Conservation (phyloP, 202 grass and related monocot species). For the Schoenoplectus triqueter region DNA sequence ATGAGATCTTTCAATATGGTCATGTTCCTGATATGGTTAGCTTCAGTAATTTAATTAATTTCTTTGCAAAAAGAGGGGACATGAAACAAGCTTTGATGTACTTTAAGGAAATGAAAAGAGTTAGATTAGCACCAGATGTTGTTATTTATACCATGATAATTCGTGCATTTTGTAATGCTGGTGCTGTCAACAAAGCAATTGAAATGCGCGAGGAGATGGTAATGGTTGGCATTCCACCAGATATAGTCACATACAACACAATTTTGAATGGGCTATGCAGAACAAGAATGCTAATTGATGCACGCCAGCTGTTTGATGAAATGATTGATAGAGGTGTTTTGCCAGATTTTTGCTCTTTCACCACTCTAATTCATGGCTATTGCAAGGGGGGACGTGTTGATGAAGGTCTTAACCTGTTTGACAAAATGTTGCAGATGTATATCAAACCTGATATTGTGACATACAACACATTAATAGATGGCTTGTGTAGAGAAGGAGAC, state of each 20-base stretch:
- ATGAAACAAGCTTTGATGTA: constrained; percentile 46
- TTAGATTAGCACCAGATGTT: constrained; percentile 63
- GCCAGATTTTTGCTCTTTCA: constrained; percentile 87
- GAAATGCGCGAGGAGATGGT: constrained; percentile 82
- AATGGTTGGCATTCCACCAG: constrained; percentile 68
- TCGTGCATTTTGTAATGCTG: constrained; percentile 63
- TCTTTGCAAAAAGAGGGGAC: constrained; percentile 72
- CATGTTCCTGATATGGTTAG: constrained; percentile 73
- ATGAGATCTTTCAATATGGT: constrained; percentile 50
- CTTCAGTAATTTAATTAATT: constrained; percentile 80
- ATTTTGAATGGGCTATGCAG: constrained; percentile 82
- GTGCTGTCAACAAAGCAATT: constrained; percentile 63
- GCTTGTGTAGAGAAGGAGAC: constrained; percentile 84
- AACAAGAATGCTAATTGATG: constrained; percentile 54
- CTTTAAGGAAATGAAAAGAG: constrained; percentile 64
- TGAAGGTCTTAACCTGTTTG: constrained; percentile 64
- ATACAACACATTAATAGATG: constrained; percentile 95
- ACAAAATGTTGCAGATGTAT: constrained; percentile 54
- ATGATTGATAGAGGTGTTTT: constrained; percentile 71
- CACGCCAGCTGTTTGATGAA: constrained; percentile 66
- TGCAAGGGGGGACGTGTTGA: constrained; percentile 56
- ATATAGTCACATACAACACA: constrained; percentile 87
- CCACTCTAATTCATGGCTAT: constrained; percentile 89
- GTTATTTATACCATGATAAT: constrained; percentile 97
- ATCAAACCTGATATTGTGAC: constrained; percentile 83